Evolutionary conservation across 805 yeast genomes (phyloP).

Genomic region (Zygotorulaspora danielsina): DNA sequence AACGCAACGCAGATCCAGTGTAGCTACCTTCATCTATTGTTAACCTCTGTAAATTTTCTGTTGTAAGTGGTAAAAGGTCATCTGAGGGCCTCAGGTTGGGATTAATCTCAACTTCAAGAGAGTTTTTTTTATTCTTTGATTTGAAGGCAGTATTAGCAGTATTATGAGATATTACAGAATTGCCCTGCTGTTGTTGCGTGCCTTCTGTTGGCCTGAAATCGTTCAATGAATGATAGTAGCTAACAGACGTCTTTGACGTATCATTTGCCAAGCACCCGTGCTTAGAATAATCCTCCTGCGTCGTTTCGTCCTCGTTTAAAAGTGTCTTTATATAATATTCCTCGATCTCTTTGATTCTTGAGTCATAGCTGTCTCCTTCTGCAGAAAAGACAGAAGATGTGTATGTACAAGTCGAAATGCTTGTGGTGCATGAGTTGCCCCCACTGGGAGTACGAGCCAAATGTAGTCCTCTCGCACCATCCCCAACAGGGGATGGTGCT

Average conservation of each 20-base stretch:
- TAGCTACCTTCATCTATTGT: constrained; percentile 10
- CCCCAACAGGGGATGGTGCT: neutral
- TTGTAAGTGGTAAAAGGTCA: constrained; percentile 28
- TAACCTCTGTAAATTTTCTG: constrained; percentile 30
- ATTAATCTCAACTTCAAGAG: constrained; percentile 31
- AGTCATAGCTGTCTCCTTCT: constrained; percentile 23
- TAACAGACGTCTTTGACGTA: constrained; percentile 2
- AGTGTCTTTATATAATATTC: constrained; percentile 33
- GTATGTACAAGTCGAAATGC: constrained; percentile 15
- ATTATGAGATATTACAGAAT: neutral
- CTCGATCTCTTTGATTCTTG: constrained; percentile 32
- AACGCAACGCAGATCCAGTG: neutral
- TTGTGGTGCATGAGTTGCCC: constrained; percentile 2
- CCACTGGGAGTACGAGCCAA: neutral
- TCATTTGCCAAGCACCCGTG: constrained; percentile 6
- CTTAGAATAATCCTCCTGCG: constrained; percentile 3
- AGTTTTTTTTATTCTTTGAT: constrained; percentile 5
- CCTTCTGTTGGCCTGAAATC: constrained; percentile 5
- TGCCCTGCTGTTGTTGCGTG: neutral
- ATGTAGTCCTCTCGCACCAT: neutral
- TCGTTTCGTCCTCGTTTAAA: constrained; percentile 23
- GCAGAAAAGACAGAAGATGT: constrained; percentile 30
- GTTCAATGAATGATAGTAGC: constrained; percentile 6
- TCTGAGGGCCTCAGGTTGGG: constrained; percentile 20
- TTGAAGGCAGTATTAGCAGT: neutral